A percentile compares a stretch with the other conserved stretches of the same genome.
phyloP scores from a whole-genome alignment of 2,329 filamentous ascomycete species.

The Atkinsonella hypoxylon region DNA sequence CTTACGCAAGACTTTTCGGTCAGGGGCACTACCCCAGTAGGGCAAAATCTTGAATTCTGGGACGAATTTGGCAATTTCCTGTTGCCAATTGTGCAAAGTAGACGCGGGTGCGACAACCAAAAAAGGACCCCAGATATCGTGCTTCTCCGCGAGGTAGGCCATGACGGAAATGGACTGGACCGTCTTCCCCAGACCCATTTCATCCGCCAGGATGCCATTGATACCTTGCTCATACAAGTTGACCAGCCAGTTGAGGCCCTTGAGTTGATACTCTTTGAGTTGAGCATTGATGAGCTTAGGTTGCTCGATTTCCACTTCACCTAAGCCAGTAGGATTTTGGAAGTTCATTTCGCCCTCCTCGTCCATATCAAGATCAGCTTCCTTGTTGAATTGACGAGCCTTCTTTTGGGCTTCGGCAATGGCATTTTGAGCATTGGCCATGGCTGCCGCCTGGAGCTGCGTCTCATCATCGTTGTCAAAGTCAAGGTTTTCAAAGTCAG shows the following conservation, averaged over 20 bases:
- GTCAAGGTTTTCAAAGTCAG: constrained; percentile 85
- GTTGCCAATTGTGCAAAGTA: constrained; percentile 98
- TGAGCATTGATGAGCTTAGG: constrained; percentile 87
- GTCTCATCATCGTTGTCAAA: constrained; percentile 93
- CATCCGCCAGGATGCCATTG: constrained; percentile 96
- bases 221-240: constrained; percentile 99
- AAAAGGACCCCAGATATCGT: constrained; percentile 98
- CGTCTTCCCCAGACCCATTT: constrained; percentile 99
- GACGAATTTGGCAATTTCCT: constrained; percentile 92
- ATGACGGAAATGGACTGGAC: constrained; percentile 99
- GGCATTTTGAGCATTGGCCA: constrained; percentile 92
- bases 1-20: constrained; percentile 91
- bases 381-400: constrained; percentile 83
- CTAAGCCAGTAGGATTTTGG: constrained; percentile 92
- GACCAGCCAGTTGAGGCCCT: constrained; percentile 98
- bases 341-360: constrained; percentile 99
- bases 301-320: constrained; percentile 87
- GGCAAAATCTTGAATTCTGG: constrained; percentile 89
- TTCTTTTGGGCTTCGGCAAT: constrained; percentile 90
- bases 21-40: constrained; percentile 92
- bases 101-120: constrained; percentile 92
- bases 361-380: constrained; percentile 51
- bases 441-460: constrained; percentile 67
- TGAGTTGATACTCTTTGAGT: constrained; percentile 97
- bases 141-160: constrained; percentile 93